Percentiles rank a stretch among this genome's conserved stretches.
phyloP scores from a whole-genome alignment of 2,329 filamentous ascomycete species.

The Fusarium solani-melongenae region DNA sequence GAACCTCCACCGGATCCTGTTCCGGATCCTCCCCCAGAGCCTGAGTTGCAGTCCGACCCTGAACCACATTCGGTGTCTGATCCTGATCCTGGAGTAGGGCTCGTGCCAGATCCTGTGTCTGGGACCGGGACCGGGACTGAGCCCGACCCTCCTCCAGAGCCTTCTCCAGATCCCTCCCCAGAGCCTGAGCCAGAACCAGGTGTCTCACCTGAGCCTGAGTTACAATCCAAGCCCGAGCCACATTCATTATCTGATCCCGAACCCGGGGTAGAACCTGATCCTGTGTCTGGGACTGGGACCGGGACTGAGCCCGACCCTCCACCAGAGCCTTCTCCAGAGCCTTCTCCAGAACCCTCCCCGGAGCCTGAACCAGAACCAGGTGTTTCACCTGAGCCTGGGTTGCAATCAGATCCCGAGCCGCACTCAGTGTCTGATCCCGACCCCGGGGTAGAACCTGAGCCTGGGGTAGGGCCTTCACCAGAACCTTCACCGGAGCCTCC shows the following conservation, averaged over 20 bases:
- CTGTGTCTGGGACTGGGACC: too few species aligned
- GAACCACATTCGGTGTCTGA: background rate
- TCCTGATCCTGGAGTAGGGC: background rate
- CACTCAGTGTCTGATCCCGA: background rate
- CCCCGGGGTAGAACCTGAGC: background rate
- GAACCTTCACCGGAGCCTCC: background rate
- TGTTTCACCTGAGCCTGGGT: background rate
- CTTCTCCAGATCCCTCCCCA: background rate
- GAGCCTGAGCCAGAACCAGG: background rate
- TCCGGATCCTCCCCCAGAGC: background rate
- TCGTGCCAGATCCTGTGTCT: too few species aligned
- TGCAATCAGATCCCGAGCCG: background rate
- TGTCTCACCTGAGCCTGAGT: background rate
- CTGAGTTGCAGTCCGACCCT: background rate
- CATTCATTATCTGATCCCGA: background rate
- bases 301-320: background rate
- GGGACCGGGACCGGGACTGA: background rate
- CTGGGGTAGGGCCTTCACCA: too few species aligned
- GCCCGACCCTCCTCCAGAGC: background rate
- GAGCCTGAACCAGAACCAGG: background rate
- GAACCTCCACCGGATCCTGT: background rate
- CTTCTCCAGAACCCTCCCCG: background rate
- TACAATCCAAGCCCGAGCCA: background rate
- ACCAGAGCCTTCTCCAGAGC: background rate
- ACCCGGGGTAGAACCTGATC: background rate